phyloP scores from a whole-genome alignment of 768 basidiomycete species.

The Xerocomus spinulosus region DNA sequence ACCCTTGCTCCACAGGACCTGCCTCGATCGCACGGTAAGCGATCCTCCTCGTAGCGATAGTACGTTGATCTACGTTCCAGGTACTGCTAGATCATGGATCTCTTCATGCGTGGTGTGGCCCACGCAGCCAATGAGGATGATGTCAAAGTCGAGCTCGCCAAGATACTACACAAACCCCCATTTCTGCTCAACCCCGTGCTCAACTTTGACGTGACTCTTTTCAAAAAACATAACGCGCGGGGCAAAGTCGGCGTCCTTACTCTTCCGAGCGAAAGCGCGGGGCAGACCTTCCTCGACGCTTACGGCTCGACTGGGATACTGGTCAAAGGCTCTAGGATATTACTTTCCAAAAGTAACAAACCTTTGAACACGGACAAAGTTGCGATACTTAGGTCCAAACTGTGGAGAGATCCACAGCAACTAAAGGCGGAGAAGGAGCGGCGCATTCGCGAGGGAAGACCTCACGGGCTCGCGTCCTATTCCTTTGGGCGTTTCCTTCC shows the following conservation, averaged over 20 bases:
- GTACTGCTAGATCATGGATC: slow-evolving; percentile 27
- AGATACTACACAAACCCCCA: slow-evolving; percentile 31
- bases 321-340: slow-evolving; percentile 22
- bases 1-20: slow-evolving; percentile 2
- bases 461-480: slow-evolving; percentile 23
- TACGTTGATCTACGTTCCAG: background rate
- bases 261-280: slow-evolving; percentile 20
- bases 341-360: slow-evolving; percentile 21
- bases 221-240: slow-evolving; percentile 16
- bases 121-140: slow-evolving; percentile 29
- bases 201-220: slow-evolving; percentile 35
- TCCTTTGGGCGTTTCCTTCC: slow-evolving; percentile 35
- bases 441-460: slow-evolving; percentile 18
- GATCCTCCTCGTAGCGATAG: too few species aligned
- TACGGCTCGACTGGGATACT: slow-evolving; percentile 25
- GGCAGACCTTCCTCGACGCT: slow-evolving; percentile 22
- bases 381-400: slow-evolving; percentile 16
- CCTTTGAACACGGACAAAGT: slow-evolving; percentile 24
- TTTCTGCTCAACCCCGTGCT: slow-evolving; percentile 23
- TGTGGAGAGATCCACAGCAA: slow-evolving; percentile 31
- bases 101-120: slow-evolving; percentile 32
- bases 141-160: slow-evolving; percentile 30
- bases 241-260: slow-evolving; percentile 31
- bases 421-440: slow-evolving; percentile 23
- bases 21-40: slow-evolving; percentile 20